Percentiles rank a stretch among this genome's conserved stretches.
These are phyloP conservation scores for Selaginella moellendorffii DNA, from an alignment of 75 land plant species.

Conservation along the genomic window DNA sequence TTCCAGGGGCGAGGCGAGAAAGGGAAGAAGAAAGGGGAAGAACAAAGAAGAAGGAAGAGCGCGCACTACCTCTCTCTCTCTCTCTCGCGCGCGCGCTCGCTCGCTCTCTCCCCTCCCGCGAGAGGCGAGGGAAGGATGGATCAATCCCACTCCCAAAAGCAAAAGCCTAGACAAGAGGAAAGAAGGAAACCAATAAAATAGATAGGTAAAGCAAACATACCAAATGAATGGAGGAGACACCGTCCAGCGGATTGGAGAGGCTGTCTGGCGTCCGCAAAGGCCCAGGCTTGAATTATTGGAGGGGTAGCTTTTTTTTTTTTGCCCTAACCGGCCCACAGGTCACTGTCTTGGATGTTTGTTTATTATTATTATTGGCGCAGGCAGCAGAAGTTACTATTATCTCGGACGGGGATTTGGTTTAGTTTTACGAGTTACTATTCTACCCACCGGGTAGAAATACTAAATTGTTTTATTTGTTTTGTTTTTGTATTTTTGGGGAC, in stretches of 20 bases:
- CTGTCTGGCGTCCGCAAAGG: background rate
- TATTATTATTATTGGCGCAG: background rate
- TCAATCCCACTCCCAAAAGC: background rate
- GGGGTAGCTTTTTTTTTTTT: background rate
- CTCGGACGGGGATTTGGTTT: too few relatives aligned
- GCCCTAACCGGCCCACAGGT: background rate
- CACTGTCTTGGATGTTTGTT: background rate
- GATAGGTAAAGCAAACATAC: background rate
- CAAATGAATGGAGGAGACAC: conserved; percentile 1
- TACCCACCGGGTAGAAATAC: too few relatives aligned
- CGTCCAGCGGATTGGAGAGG: background rate
- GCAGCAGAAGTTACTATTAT: background rate
- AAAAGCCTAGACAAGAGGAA: background rate
- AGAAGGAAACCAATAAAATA: background rate
- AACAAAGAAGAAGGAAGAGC: too few relatives aligned
- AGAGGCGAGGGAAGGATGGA: background rate
- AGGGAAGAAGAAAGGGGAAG: too few relatives aligned
- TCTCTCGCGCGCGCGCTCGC: too few relatives aligned
- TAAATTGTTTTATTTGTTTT: too few relatives aligned
- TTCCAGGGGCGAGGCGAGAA: too few relatives aligned
- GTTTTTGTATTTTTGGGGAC: too few relatives aligned
- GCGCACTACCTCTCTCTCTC: too few relatives aligned
- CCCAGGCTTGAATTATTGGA: background rate
- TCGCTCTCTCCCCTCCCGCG: background rate
- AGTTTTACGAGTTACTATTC: too few relatives aligned